Evolutionary conservation across 805 yeast genomes (phyloP), one percentile per base, ranked within the genome.

Genomic region (Kurtzmaniella fragi): DNA sequence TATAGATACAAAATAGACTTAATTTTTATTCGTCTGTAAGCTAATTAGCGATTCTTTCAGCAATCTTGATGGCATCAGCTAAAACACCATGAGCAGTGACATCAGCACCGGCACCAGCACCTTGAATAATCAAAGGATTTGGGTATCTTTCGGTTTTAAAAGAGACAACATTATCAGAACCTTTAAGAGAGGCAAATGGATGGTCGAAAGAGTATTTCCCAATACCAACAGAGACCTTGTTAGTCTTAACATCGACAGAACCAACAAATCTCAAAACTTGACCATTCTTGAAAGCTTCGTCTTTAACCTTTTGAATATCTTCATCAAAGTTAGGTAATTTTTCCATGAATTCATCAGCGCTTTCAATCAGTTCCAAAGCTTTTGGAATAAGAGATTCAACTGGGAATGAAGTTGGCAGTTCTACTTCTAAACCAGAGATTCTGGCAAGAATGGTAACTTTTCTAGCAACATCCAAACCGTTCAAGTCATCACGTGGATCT

Each of bases 401-500:
- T 29, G 95, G 89, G 81, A 93, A 91, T 10, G 96, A 79, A 29
- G 89, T 76, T 51, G 98, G 95, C 10, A 93, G 82, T 58, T 82
- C 84, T 29, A 93, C 86, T 43, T 78, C 69, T 39, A 84, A 75
- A 2, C 99, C 99, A 12, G 96, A 75, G 39, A 93, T 76, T 73
- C 99, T 84, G 34, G 96, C 95, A 46, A 93, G 77, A 48, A 93
- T 93, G 17, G 99, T 89, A 25, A 93, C 96, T 65, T 93, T 93
- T 76, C 99, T 84, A 32, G 99, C 99, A 44, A 93, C 96, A 59
- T 93, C 99, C 60, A 93, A 75, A 39, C 99, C 99, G 63, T 91
- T 93, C 64, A 93, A 78, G 61, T 93, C 99, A 62, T 93, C 99
- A 68, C 99, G 83, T 64, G 99, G 99, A 63, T 93, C 99, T 36